Evolutionary conservation across 2,329 filamentous ascomycete genomes (phyloP).

Genomic region (Chalara sp.): DNA sequence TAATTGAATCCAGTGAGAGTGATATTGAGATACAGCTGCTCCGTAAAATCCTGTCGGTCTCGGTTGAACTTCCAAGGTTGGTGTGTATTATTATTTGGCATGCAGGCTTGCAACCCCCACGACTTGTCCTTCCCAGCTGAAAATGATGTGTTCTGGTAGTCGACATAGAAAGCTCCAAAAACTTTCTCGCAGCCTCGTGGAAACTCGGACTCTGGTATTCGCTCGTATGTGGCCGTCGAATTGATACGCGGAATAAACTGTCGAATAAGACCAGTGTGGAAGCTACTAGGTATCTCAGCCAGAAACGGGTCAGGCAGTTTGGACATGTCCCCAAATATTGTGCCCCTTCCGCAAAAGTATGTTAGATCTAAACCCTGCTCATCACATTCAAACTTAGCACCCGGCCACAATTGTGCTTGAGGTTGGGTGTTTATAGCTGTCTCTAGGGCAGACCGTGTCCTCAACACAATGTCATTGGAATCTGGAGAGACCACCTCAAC

Average conservation of each 20-base stretch:
- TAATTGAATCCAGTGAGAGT: not conserved
- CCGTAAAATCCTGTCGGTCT: slow-evolving; percentile 25
- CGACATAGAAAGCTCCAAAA: slow-evolving; percentile 14
- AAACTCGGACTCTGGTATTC: slow-evolving; percentile 13
- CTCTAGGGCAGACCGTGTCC: too few relatives aligned
- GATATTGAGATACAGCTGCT: slow-evolving; percentile 24
- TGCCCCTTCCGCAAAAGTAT: too few relatives aligned
- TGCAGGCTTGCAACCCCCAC: slow-evolving; percentile 23
- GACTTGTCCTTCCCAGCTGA: not conserved
- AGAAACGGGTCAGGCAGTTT: slow-evolving; percentile 18
- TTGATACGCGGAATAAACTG: slow-evolving; percentile 26
- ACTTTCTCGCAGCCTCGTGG: slow-evolving; percentile 17
- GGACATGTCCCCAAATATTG: slow-evolving; percentile 20
- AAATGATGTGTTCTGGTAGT: slow-evolving; percentile 9
- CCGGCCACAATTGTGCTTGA: too few relatives aligned
- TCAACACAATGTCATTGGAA: too few relatives aligned
- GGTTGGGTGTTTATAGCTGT: too few relatives aligned
- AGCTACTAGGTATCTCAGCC: slow-evolving; percentile 17
- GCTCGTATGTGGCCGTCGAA: slow-evolving; percentile 15
- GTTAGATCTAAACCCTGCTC: too few relatives aligned
- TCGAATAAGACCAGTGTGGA: slow-evolving; percentile 22
- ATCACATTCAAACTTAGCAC: too few relatives aligned
- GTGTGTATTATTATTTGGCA: slow-evolving; percentile 18
- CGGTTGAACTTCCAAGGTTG: slow-evolving; percentile 23
- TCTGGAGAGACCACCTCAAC: too few relatives aligned